Percentiles rank a stretch among this genome's conserved stretches.
phyloP scores from a whole-genome alignment of 805 yeast species.

The Wickerhamia fluorescens region DNA sequence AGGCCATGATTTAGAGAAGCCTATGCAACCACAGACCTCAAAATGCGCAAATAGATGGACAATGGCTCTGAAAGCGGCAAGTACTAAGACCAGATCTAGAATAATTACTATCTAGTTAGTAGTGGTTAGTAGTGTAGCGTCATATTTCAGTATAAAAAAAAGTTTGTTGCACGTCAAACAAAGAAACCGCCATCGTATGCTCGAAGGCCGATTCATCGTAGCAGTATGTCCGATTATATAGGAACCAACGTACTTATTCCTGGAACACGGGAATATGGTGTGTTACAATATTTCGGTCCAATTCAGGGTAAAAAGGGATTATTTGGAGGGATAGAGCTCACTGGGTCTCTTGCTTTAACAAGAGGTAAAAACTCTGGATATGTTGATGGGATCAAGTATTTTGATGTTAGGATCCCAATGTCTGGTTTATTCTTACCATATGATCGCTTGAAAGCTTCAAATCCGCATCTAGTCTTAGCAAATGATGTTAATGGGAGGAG shows the following conservation, averaged over 20 bases:
- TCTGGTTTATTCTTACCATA: conserved; percentile 73
- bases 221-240: conserved; percentile 27
- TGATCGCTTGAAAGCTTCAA: conserved; percentile 33
- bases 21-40: no score
- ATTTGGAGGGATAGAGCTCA: conserved; percentile 82
- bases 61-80: no score
- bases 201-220: no score
- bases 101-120: no score
- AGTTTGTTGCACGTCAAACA: no score
- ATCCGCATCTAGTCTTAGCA: conserved; percentile 18
- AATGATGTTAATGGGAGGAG: neutral
- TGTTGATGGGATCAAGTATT: conserved; percentile 65
- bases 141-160: no score
- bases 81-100: no score
- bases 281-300: conserved; percentile 62
- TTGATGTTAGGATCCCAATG: conserved; percentile 53
- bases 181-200: no score
- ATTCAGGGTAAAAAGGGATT: conserved; percentile 66
- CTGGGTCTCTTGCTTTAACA: conserved; percentile 49
- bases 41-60: no score
- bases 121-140: no score
- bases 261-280: conserved; percentile 59
- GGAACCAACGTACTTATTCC: conserved; percentile 46
- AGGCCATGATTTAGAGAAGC: no score
- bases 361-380: conserved; percentile 86